Percentiles rank a stretch among this genome's conserved stretches.
Evolutionary conservation across 805 yeast species (phyloP).

Genomic region (Scheffersomyces ergatensis): DNA sequence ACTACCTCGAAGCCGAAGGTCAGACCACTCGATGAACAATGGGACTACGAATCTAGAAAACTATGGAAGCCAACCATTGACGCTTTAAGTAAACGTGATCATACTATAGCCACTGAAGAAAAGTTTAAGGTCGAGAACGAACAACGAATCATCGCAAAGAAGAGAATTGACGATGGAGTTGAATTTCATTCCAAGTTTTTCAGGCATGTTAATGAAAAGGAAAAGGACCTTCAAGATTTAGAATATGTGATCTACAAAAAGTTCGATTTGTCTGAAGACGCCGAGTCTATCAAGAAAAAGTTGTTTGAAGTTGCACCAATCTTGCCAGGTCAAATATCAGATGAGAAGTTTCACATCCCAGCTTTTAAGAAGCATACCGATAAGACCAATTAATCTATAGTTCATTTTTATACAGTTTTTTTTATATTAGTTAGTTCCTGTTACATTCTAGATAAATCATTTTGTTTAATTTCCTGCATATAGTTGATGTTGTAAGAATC

Average conservation of each 20-base stretch:
- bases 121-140: slow-evolving; percentile 81
- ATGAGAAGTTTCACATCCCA: slow-evolving; percentile 64
- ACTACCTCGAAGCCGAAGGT: slow-evolving; percentile 61
- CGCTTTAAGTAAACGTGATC: slow-evolving; percentile 80
- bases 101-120: slow-evolving; percentile 80
- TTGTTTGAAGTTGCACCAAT: slow-evolving; percentile 72
- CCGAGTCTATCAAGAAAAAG: slow-evolving; percentile 53
- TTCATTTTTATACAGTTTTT: not conserved
- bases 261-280: slow-evolving; percentile 49
- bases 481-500: too few species aligned
- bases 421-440: too few species aligned
- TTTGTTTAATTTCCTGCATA: too few species aligned
- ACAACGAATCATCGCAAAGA: slow-evolving; percentile 75
- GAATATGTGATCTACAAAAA: slow-evolving; percentile 64
- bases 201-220: slow-evolving; percentile 30
- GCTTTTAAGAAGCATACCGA: slow-evolving; percentile 49
- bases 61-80: slow-evolving; percentile 81
- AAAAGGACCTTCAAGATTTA: slow-evolving; percentile 36
- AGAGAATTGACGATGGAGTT: slow-evolving; percentile 72
- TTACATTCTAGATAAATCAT: too few species aligned
- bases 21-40: slow-evolving; percentile 78
- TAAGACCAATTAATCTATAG: too few species aligned
- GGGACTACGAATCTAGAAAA: slow-evolving; percentile 73
- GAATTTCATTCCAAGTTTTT: slow-evolving; percentile 82
- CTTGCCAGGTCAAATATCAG: slow-evolving; percentile 75